phyloP scores from a whole-genome alignment of 768 basidiomycete species.

The Termitomyces sp. region DNA sequence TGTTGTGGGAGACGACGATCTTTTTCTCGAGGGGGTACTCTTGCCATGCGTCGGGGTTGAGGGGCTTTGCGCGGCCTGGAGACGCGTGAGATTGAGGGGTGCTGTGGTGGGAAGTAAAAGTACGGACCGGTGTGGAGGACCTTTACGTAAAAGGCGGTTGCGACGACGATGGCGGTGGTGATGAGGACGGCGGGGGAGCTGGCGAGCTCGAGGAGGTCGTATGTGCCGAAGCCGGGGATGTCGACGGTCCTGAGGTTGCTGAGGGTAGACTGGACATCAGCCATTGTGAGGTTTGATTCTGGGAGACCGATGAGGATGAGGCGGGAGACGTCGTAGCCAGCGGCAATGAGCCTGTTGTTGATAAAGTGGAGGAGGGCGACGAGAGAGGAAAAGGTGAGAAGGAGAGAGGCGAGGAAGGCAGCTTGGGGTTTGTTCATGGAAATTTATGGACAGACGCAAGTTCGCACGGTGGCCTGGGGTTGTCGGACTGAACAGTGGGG shows the following conservation, averaged over 20 bases:
- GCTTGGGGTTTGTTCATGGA: conserved; percentile 54
- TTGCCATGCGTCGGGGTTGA: conserved; percentile 75
- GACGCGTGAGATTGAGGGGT: conserved; percentile 5
- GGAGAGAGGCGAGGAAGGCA: conserved; percentile 50
- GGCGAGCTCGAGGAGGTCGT: conserved; percentile 32
- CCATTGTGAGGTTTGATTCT: conserved; percentile 17
- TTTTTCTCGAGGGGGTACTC: conserved; percentile 80
- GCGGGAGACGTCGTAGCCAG: conserved; percentile 53
- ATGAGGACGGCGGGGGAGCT: conserved; percentile 46
- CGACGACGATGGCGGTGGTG: conserved; percentile 43
- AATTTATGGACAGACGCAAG: neutral
- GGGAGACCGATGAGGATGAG: conserved; percentile 62
- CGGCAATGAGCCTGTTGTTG: conserved; percentile 37
- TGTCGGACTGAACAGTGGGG: too few species aligned
- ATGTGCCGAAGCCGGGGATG: conserved; percentile 30
- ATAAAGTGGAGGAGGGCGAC: conserved; percentile 37
- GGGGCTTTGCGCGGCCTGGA: conserved; percentile 56
- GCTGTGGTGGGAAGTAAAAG: conserved; percentile 5
- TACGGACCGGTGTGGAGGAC: conserved; percentile 39
- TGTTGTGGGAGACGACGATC: conserved; percentile 87
- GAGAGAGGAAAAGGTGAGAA: conserved; percentile 43
- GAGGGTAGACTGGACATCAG: conserved; percentile 8
- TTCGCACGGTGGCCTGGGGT: conserved; percentile 9
- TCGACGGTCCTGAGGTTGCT: conserved; percentile 27
- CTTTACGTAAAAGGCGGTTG: conserved; percentile 49